These are phyloP conservation scores for Wallacemonas sp. DNA, from an alignment of 208 protist genomes.

Conservation along the genomic window DNA sequence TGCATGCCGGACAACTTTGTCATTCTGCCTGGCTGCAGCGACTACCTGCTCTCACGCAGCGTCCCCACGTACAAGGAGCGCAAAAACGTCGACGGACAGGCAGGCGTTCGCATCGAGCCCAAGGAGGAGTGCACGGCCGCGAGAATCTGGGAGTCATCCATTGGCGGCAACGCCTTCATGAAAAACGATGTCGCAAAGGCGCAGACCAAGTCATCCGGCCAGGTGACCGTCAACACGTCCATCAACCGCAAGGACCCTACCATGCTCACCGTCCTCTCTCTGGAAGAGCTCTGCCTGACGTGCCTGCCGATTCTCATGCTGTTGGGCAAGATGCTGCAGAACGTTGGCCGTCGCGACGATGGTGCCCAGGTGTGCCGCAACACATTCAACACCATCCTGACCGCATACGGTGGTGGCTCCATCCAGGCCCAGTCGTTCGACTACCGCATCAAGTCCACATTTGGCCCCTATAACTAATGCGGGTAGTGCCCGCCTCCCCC, in stretches of 20 bases:
- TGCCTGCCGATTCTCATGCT: conserved; percentile 15
- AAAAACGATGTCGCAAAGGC: conserved; percentile 8
- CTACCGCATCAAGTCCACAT: conserved; percentile 16
- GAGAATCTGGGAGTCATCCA: conserved; percentile 14
- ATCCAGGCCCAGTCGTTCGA: conserved; percentile 11
- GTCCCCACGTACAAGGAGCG: conserved; percentile 13
- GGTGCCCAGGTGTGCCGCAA: conserved; percentile 13
- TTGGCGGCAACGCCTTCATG: conserved; percentile 11
- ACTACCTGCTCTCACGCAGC: conserved; percentile 8
- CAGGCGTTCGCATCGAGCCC: conserved; percentile 14
- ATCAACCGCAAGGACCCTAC: background rate
- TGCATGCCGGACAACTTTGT: conserved; percentile 7
- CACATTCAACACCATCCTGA: conserved; percentile 7
- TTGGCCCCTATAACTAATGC: conserved; percentile 10
- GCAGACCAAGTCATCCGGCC: conserved; percentile 5
- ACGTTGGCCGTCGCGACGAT: conserved; percentile 12
- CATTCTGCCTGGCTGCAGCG: conserved; percentile 12
- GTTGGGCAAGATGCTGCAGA: conserved; percentile 13
- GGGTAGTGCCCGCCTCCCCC: background rate
- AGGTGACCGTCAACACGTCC: conserved; percentile 1
- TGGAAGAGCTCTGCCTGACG: conserved; percentile 14
- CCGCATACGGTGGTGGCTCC: conserved; percentile 11
- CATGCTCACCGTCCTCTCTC: background rate
- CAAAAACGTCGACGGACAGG: conserved; percentile 9
- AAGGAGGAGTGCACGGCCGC: conserved; percentile 14